phyloP scores from a whole-genome alignment of 257 asterid species.

The Paraleonurus japonicus region DNA sequence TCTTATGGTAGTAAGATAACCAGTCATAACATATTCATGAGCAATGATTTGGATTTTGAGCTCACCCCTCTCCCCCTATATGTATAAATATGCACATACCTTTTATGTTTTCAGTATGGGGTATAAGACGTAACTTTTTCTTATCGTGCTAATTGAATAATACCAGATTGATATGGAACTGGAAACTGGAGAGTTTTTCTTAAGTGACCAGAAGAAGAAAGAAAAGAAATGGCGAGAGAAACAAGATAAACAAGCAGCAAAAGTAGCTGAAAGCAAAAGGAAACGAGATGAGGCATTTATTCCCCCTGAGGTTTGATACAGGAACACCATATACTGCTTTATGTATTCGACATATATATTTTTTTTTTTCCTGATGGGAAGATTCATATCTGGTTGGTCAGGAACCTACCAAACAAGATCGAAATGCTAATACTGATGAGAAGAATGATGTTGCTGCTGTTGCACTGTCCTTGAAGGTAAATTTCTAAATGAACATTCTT shows the following conservation, averaged over 20 bases:
- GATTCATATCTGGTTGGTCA: slow-evolving; percentile 28
- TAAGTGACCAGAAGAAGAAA: slow-evolving; percentile 67
- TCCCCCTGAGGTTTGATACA: slow-evolving; percentile 77
- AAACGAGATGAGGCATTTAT: slow-evolving; percentile 77
- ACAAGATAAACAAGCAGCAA: slow-evolving; percentile 86
- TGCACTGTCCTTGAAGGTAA: slow-evolving; percentile 72
- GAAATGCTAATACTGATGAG: slow-evolving; percentile 27
- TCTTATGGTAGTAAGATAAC: background rate
- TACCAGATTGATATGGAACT: slow-evolving; percentile 74
- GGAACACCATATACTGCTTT: background rate
- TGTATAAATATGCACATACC: background rate
- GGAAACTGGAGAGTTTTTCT: slow-evolving; percentile 91
- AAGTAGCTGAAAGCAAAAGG: slow-evolving; percentile 67
- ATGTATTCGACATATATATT: background rate
- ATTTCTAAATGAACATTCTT: background rate
- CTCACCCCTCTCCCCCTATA: background rate
- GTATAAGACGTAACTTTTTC: background rate
- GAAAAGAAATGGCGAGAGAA: slow-evolving; percentile 88
- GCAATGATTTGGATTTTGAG: background rate
- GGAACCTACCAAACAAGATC: slow-evolving; percentile 52
- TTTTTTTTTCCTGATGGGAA: background rate
- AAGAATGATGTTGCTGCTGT: slow-evolving; percentile 54
- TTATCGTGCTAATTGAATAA: slow-evolving; percentile 12
- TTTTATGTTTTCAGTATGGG: background rate
- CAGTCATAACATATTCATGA: background rate